These are phyloP conservation scores for Fistulinella cinereoalba DNA, from an alignment of 1,284 basidiomycete genomes.

Conservation along the genomic window DNA sequence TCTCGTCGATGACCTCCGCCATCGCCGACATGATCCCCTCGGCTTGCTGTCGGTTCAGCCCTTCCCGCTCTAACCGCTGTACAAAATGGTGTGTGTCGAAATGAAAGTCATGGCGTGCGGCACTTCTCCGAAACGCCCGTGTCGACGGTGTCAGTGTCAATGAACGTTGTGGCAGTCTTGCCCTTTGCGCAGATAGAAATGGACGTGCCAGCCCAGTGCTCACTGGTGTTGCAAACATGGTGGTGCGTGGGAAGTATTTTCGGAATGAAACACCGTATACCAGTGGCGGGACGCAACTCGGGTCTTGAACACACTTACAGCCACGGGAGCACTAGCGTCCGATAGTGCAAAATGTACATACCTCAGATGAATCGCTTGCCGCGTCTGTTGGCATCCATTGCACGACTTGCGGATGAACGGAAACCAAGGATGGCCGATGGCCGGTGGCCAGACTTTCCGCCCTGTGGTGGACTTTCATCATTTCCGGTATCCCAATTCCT, in stretches of 20 bases:
- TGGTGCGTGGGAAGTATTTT: slow-evolving; percentile 14
- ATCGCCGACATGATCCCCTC: slow-evolving; percentile 95
- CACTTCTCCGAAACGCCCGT: slow-evolving; percentile 26
- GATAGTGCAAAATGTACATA: no score
- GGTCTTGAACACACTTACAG: no score
- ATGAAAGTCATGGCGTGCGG: slow-evolving; percentile 53
- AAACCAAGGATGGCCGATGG: no score
- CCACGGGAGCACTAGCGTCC: no score
- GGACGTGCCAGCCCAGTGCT: slow-evolving; percentile 7
- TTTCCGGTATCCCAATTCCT: no score
- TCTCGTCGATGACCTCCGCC: slow-evolving; percentile 94
- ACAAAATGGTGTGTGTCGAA: slow-evolving; percentile 96
- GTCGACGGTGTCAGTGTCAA: slow-evolving; percentile 1
- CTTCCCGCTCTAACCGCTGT: slow-evolving; percentile 82
- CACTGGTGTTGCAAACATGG: slow-evolving; percentile 11
- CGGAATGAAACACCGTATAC: no score
- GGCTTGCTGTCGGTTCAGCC: slow-evolving; percentile 83
- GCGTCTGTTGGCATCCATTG: no score
- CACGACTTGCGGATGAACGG: no score
- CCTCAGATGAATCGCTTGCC: no score
- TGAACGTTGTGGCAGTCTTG: slow-evolving; percentile 4
- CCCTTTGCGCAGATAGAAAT: slow-evolving; percentile 4
- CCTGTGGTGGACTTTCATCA: no score
- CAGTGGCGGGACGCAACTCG: no score
- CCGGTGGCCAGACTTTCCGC: no score